These are phyloP conservation scores for Cyclostephanos tholiformis DNA, from an alignment of 108 stramenopile species.

Conservation along the genomic window DNA sequence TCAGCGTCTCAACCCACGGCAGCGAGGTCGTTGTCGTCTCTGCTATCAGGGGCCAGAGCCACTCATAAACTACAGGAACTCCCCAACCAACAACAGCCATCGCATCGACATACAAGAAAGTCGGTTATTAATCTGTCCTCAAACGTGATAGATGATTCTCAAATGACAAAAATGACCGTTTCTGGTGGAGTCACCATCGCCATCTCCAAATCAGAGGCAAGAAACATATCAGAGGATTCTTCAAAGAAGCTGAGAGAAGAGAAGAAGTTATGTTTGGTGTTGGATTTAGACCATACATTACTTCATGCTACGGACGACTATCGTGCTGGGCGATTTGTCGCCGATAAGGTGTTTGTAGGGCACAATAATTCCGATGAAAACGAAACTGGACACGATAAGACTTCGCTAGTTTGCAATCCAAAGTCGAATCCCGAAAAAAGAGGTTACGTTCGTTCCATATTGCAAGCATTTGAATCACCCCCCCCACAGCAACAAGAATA, in stretches of 20 bases:
- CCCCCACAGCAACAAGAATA: conserved; percentile 31
- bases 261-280: conserved; percentile 70
- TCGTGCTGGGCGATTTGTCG: conserved; percentile 59
- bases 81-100: conserved; percentile 5
- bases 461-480: conserved; percentile 58
- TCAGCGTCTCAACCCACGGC: conserved; percentile 20
- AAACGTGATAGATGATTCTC: conserved; percentile 21
- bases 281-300: conserved; percentile 90
- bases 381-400: conserved; percentile 6
- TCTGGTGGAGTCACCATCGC: conserved; percentile 73
- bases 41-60: conserved; percentile 38
- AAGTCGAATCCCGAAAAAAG: conserved; percentile 37
- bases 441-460: conserved; percentile 71
- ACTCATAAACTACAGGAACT: conserved; percentile 40
- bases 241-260: conserved; percentile 50
- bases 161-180: conserved; percentile 72
- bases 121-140: conserved; percentile 2
- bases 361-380: conserved; percentile 5
- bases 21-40: conserved; percentile 38
- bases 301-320: conserved; percentile 85
- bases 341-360: conserved; percentile 28
- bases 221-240: conserved; percentile 57
- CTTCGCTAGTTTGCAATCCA: background rate
- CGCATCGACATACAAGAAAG: conserved; percentile 4
- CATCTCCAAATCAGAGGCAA: conserved; percentile 69